Conservation (phyloP, 139 green algal species). For the Klebsormidium nitens region DNA sequence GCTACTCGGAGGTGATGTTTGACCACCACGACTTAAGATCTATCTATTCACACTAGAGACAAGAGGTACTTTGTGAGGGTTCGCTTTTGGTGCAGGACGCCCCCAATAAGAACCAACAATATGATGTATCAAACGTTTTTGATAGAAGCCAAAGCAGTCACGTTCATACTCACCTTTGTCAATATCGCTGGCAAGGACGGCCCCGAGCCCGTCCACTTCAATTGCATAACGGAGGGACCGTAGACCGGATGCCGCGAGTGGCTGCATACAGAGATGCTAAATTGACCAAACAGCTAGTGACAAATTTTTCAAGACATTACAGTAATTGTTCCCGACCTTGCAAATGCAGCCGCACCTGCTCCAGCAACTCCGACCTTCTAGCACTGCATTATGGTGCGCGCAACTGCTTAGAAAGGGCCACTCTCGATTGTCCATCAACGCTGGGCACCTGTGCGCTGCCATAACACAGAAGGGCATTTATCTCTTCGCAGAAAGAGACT, state of each 20-base stretch:
- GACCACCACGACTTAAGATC: too few relatives aligned
- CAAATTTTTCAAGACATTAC: background rate
- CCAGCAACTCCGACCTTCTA: background rate
- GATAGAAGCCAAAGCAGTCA: background rate
- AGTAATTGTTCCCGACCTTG: background rate
- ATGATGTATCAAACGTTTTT: background rate
- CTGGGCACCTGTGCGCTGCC: too few relatives aligned
- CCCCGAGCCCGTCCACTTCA: slow-evolving; percentile 61
- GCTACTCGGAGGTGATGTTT: too few relatives aligned
- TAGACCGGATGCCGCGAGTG: slow-evolving; percentile 85
- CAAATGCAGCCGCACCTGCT: background rate
- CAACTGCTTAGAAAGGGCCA: too few relatives aligned
- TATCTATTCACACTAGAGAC: too few relatives aligned
- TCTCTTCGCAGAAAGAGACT: too few relatives aligned
- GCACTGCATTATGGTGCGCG: background rate
- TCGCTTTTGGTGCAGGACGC: background rate
- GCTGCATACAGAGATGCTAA: slow-evolving; percentile 61
- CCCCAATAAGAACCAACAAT: background rate
- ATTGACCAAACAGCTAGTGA: background rate
- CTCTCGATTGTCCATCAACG: too few relatives aligned
- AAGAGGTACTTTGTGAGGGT: too few relatives aligned
- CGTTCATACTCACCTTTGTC: slow-evolving; percentile 17
- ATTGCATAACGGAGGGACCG: slow-evolving; percentile 85
- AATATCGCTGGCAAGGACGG: slow-evolving; percentile 52
- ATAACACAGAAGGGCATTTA: too few relatives aligned